Evolutionary conservation across 78 protist species (phyloP).

Genomic region (Dictyostelium intermedium): DNA sequence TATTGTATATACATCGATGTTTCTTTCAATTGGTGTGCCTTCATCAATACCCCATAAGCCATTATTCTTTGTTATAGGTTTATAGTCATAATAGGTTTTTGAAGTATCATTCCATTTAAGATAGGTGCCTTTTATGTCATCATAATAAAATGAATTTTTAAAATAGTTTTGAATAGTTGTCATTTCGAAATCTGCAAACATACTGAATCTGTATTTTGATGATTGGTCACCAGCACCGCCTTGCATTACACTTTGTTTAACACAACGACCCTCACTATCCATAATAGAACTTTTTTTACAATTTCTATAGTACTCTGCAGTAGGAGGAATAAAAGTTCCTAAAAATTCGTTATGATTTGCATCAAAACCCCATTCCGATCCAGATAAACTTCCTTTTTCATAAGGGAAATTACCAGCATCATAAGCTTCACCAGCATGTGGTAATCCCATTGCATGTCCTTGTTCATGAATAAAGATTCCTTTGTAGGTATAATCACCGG

Average conservation of each 20-base stretch:
- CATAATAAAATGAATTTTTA: background rate
- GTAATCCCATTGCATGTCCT: conserved; percentile 56
- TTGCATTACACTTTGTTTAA: conserved; percentile 42
- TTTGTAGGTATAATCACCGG: background rate
- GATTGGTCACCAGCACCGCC: conserved; percentile 34
- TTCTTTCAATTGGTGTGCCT: background rate
- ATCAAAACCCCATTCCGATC: conserved; percentile 53
- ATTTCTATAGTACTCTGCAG: background rate
- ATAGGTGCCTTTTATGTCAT: background rate
- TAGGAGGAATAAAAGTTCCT: conserved; percentile 4
- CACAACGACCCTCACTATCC: background rate
- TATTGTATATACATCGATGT: conserved; percentile 20
- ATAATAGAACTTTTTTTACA: background rate
- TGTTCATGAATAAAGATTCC: conserved; percentile 60
- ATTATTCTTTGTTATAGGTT: background rate
- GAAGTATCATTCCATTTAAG: background rate
- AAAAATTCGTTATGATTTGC: conserved; percentile 15
- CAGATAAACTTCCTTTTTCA: conserved; percentile 11
- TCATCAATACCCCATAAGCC: background rate
- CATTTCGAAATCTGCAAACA: conserved; percentile 42
- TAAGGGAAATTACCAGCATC: background rate
- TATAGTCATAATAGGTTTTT: background rate
- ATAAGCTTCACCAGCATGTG: conserved; percentile 43
- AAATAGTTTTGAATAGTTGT: conserved; percentile 18
- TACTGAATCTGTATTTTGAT: background rate